These are phyloP conservation scores for Tilletia caries DNA, from an alignment of 1,284 basidiomycete species.

Conservation along the genomic window DNA sequence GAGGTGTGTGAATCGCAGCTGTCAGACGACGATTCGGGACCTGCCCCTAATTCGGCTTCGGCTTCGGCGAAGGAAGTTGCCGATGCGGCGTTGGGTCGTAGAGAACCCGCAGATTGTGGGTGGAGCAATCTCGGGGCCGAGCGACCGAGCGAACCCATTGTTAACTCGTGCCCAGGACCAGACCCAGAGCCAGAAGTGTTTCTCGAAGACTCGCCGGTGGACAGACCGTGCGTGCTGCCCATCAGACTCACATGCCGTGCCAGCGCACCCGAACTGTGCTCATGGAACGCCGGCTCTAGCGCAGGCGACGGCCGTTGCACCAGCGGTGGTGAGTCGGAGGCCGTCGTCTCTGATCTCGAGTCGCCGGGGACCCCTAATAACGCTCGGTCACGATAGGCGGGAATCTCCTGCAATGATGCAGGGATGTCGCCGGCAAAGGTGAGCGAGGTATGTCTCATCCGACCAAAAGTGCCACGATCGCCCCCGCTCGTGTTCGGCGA, in stretches of 20 bases:
- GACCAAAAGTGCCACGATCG: background rate
- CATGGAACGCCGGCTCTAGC: background rate
- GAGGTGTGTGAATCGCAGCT: constrained; percentile 1
- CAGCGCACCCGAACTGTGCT: background rate
- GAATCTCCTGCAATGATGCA: background rate
- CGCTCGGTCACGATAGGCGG: background rate
- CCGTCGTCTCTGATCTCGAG: background rate
- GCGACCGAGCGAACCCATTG: no score
- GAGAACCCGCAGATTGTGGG: background rate
- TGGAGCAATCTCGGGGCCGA: background rate
- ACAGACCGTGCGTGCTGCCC: background rate
- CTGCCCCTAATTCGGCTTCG: background rate
- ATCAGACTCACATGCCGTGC: background rate
- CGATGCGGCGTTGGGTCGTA: background rate
- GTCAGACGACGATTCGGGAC: background rate
- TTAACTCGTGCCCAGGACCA: no score
- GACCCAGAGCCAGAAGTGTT: background rate
- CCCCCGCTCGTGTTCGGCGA: background rate
- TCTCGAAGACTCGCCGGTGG: background rate
- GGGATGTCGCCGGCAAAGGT: background rate
- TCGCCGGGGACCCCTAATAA: background rate
- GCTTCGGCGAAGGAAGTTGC: background rate
- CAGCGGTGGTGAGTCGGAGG: background rate
- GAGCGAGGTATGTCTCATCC: background rate
- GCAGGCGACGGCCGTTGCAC: constrained; percentile 6